Evolutionary conservation across 176 grass and related monocot genomes (phyloP).

Genomic region (Saccharum spontaneum): DNA sequence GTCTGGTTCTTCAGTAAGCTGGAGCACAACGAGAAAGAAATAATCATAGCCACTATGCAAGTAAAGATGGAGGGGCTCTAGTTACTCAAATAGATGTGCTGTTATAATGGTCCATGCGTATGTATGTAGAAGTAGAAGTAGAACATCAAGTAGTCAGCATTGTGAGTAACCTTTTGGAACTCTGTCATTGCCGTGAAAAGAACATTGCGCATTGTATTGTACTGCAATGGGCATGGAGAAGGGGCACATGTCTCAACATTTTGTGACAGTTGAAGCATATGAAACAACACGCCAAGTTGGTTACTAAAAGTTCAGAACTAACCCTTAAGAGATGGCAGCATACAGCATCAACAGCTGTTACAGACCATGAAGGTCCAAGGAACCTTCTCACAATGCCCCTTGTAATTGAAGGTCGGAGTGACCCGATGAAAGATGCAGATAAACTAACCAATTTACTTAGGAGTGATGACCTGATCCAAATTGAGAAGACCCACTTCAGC

Average conservation of each 20-base stretch:
- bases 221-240: conserved; percentile 56
- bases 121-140: background rate
- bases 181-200: conserved; percentile 97
- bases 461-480: conserved; percentile 63
- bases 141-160: background rate
- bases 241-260: conserved; percentile 22
- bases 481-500: conserved; percentile 16
- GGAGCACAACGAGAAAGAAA: conserved; percentile 8
- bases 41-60: conserved; percentile 18
- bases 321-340: conserved; percentile 77
- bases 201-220: conserved; percentile 82
- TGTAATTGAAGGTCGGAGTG: conserved; percentile 48
- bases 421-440: conserved; percentile 63
- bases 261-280: conserved; percentile 6
- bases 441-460: conserved; percentile 69
- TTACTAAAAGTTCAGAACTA: conserved; percentile 30
- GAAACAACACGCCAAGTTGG: background rate
- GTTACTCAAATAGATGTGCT: background rate
- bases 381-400: conserved; percentile 61
- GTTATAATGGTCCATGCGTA: background rate
- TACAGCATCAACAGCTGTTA: conserved; percentile 60
- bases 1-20: conserved; percentile 78
- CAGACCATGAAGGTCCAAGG: conserved; percentile 80
- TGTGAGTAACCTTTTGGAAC: conserved; percentile 68
- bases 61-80: conserved; percentile 2